Conservation (phyloP, 306 rosid species). For the Mimosa pudica region DNA sequence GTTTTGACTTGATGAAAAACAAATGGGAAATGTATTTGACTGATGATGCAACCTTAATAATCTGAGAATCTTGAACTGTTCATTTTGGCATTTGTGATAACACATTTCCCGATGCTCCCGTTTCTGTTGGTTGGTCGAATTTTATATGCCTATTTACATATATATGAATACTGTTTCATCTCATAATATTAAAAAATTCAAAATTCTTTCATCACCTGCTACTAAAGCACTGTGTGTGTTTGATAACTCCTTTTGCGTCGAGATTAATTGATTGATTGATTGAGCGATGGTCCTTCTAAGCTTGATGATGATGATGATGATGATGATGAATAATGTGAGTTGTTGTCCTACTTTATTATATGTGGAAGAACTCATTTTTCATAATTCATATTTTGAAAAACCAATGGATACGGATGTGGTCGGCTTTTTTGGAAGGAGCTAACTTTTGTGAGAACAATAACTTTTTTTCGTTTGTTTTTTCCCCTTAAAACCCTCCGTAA, state of each 20-base stretch:
- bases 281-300: constrained; percentile 15
- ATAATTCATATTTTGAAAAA: constrained; percentile 27
- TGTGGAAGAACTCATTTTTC: constrained; percentile 36
- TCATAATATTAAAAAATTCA: too few relatives aligned
- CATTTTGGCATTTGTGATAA: constrained; percentile 43
- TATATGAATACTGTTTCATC: not conserved
- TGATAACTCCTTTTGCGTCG: constrained; percentile 10
- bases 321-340: constrained; percentile 18
- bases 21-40: constrained; percentile 42
- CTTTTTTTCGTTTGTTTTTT: constrained; percentile 36
- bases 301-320: constrained; percentile 25
- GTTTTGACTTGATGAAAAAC: constrained; percentile 52
- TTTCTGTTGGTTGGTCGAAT: constrained; percentile 25
- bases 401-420: constrained; percentile 24
- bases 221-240: not conserved
- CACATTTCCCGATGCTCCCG: constrained; percentile 67
- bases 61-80: constrained; percentile 32
- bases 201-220: not conserved
- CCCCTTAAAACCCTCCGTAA: not conserved
- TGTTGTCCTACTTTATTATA: not conserved
- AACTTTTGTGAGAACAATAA: constrained; percentile 30
- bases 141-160: not conserved
- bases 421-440: constrained; percentile 33
- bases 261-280: not conserved
- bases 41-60: constrained; percentile 62